Conservation (phyloP, 495 filamentous ascomycete genomes). For the Bacidia rubella region DNA sequence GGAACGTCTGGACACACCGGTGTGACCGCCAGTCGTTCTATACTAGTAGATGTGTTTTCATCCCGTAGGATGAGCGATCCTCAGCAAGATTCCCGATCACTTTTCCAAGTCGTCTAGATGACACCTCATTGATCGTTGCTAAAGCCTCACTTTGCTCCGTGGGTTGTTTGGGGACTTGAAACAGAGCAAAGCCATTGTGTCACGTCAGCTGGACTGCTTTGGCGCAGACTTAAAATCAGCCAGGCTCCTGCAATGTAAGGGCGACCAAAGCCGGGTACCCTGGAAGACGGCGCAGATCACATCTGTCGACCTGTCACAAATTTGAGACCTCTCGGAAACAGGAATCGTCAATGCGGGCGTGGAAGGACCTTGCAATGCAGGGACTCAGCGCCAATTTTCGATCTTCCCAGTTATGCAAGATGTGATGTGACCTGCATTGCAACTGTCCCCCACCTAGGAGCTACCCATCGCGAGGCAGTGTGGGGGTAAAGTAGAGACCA, state of each 20-base stretch:
- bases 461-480: neutral
- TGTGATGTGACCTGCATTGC: neutral
- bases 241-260: too few relatives aligned
- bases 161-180: too few relatives aligned
- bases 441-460: neutral
- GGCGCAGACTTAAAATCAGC: too few relatives aligned
- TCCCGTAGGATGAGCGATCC: neutral
- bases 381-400: neutral
- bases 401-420: neutral
- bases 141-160: neutral
- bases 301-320: neutral
- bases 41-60: too few relatives aligned
- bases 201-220: neutral
- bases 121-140: neutral
- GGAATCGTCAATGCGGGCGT: neutral
- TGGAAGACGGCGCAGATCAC: too few relatives aligned
- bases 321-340: too few relatives aligned
- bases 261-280: too few relatives aligned
- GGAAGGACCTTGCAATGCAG: neutral
- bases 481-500: neutral
- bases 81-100: neutral
- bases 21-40: too few relatives aligned
- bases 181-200: neutral
- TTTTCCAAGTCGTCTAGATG: too few relatives aligned
- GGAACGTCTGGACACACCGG: neutral